Conservation (phyloP, 345 rosid genomes). For the Mercurialis annua region DNA sequence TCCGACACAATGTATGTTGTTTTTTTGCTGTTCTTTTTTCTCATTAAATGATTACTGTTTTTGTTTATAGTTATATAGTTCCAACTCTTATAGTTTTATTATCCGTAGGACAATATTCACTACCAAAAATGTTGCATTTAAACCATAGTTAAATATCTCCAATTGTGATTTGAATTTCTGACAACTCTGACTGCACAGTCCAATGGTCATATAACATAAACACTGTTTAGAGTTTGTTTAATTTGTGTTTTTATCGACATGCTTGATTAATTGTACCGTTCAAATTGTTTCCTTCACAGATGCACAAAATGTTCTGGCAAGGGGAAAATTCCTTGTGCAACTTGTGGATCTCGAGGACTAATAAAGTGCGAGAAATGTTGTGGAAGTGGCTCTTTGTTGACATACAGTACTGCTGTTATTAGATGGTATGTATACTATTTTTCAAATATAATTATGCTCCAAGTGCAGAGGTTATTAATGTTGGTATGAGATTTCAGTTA, state of each 20-base stretch:
- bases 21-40: background rate
- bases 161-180: background rate
- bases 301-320: conserved; percentile 70
- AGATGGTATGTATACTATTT: conserved; percentile 49
- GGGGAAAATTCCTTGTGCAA: conserved; percentile 76
- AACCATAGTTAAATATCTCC: background rate
- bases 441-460: background rate
- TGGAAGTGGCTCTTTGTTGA: conserved; percentile 69
- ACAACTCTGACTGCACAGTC: background rate
- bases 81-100: background rate
- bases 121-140: background rate
- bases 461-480: background rate
- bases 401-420: conserved; percentile 55
- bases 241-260: too few relatives aligned
- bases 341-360: conserved; percentile 81
- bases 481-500: background rate
- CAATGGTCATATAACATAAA: background rate
- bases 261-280: too few relatives aligned
- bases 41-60: background rate
- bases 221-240: background rate
- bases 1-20: conserved; percentile 74
- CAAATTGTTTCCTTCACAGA: conserved; percentile 30
- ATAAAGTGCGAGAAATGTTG: conserved; percentile 63
- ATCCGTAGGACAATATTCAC: background rate
- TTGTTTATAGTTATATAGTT: conserved; percentile 3